Base-by-base conservation (phyloP, 108 stramenopile genomes). In the Fragilariopsis cylindrus region DNA sequence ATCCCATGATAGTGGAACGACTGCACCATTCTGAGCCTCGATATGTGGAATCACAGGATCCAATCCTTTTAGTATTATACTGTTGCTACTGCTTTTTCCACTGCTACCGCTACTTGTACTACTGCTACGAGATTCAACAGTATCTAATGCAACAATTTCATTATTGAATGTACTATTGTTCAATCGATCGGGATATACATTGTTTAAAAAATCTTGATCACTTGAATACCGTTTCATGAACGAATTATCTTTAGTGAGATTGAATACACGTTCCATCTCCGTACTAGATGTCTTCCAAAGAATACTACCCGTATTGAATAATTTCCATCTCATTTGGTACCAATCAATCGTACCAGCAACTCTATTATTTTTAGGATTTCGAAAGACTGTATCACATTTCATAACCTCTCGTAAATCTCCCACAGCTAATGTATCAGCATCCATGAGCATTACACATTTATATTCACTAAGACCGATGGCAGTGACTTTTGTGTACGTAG, bases 221-320 rank as follows among this genome's bases (percentile, higher is more conserved):
- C 79, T 80, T 40, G 55, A 43, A 64, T 68, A 80, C 5, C 48
- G 5, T 57, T 69, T 75, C 79, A 80, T 80, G 48, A 75, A 80
- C 7, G 65, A 48, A 9, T 43, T 16, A 48, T 80, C 74, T 44
- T 18, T 44, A 1, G 79, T 75, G 43, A 75, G 4, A 5, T 54
- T 15, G 67, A 75, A 80, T 12, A 80, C 79, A 12, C 79, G 74
- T 12, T 80, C 63, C 79, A 80, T 75, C 52, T 80, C 79, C 49
- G 62, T 15, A 3, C 49, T 6, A 48, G 48, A 60, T 3, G 78
- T 64, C 50, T 60, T 63, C 76, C 76, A 77, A 15, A 77, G 65
- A 42, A 77, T 71, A 13, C 73, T 66, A 48, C 79, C 79, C 18
- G 79, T 80, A 48, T 80, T 80, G 69, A 69, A 75, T 16, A 44